A percentile compares a stretch with the other conserved stretches of the same genome.
Conservation (phyloP, 164 flowering plant genomes). For the Chimonanthus salicifolius region DNA sequence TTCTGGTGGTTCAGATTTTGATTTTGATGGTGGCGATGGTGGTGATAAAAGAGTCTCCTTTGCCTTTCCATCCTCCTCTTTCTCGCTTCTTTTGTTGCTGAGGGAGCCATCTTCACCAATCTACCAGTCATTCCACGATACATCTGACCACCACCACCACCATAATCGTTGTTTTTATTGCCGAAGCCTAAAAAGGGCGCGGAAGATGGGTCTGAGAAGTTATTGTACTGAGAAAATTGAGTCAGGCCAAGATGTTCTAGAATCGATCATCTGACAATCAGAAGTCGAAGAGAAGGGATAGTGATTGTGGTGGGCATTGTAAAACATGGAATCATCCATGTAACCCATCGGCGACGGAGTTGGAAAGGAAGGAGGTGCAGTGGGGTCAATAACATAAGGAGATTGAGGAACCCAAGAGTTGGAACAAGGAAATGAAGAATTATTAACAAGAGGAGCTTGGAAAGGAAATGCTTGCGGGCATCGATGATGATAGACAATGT, state of each 20-base stretch:
- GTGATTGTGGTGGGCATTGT: not conserved
- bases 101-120: slow-evolving; percentile 51
- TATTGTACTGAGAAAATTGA: not conserved
- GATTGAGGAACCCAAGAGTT: slow-evolving; percentile 22
- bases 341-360: slow-evolving; percentile 21
- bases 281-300: slow-evolving; percentile 2
- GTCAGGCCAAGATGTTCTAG: slow-evolving; percentile 33
- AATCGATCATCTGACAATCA: slow-evolving; percentile 35
- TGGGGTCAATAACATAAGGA: not conserved
- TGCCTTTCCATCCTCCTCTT: slow-evolving; percentile 94
- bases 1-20: slow-evolving; percentile 9
- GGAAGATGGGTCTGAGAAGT: slow-evolving; percentile 10
- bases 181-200: no score
- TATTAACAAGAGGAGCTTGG: slow-evolving; percentile 10
- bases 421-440: slow-evolving; percentile 11
- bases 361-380: slow-evolving; percentile 4
- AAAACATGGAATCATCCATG: slow-evolving; percentile 19
- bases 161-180: no score
- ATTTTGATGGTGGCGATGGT: slow-evolving; percentile 26
- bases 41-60: slow-evolving; percentile 50
- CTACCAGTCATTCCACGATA: slow-evolving; percentile 25
- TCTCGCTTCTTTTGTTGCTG: slow-evolving; percentile 88
- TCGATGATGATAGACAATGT: not conserved
- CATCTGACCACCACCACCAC: slow-evolving; percentile 22
- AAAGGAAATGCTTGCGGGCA: slow-evolving; percentile 3